Percentiles rank a stretch among this genome's conserved stretches.
phyloP scores from a whole-genome alignment of 176 grass and related monocot genomes.

The Hordeum vulgare region MorexV3_pseudomolecules_assembly NC_058523.1:349558303-349558802 shows the following conservation, averaged over 20 bases:
- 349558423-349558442: not conserved
- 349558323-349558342: not conserved
- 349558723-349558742: not conserved
- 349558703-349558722: not conserved
- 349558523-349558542: not conserved
- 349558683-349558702: not conserved
- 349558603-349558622: not conserved
- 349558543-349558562: not conserved
- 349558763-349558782: not conserved
- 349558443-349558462: not conserved
- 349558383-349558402: not conserved
- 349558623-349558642: not conserved
- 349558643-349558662: too few relatives aligned
- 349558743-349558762: not conserved
- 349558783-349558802: not conserved
- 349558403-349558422: not conserved
- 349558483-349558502: not conserved
- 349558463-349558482: slow-evolving; percentile 6
- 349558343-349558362: not conserved
- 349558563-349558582: not conserved
- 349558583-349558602: not conserved
- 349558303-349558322: not conserved
- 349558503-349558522: not conserved
- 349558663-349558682: not conserved
- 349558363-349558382: not conserved